These are phyloP conservation scores for Parsonsia alboflavescens DNA, from an alignment of 257 asterid genomes.

Conservation along the genomic window DNA sequence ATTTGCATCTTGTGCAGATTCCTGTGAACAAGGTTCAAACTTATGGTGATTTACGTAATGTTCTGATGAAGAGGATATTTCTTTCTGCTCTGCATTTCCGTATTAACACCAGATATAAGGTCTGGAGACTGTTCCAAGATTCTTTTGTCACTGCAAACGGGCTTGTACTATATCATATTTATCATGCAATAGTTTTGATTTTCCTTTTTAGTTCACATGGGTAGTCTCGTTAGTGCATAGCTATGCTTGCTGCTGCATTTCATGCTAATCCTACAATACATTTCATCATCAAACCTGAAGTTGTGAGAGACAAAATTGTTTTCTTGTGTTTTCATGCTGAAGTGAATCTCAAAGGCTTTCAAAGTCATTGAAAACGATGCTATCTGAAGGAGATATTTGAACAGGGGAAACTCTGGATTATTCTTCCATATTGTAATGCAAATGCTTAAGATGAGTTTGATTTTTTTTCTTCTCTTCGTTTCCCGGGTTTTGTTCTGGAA, in stretches of 20 bases:
- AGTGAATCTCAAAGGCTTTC: neutral
- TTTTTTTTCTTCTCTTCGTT: neutral
- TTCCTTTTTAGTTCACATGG: neutral
- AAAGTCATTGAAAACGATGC: neutral
- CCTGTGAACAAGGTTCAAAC: constrained; percentile 92
- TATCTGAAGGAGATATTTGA: neutral
- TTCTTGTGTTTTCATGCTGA: neutral
- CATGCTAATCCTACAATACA: neutral
- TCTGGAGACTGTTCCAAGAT: constrained; percentile 22
- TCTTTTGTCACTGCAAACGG: constrained; percentile 11
- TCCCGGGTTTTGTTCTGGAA: neutral
- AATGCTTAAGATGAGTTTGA: neutral
- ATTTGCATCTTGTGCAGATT: constrained; percentile 48
- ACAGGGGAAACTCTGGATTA: constrained; percentile 2
- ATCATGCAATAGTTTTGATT: neutral
- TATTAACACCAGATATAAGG: constrained; percentile 97
- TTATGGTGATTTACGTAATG: constrained; percentile 77
- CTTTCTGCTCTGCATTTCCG: constrained; percentile 99
- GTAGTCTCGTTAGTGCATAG: neutral
- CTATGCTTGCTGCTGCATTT: neutral
- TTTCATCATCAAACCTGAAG: neutral
- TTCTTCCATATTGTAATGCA: neutral
- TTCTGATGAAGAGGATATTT: constrained; percentile 98
- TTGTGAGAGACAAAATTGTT: neutral
- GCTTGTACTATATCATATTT: neutral